A percentile compares a stretch with the other conserved stretches of the same genome.
phyloP scores from a whole-genome alignment of 805 yeast genomes.

The Nakazawaea laoshanensis region DNA sequence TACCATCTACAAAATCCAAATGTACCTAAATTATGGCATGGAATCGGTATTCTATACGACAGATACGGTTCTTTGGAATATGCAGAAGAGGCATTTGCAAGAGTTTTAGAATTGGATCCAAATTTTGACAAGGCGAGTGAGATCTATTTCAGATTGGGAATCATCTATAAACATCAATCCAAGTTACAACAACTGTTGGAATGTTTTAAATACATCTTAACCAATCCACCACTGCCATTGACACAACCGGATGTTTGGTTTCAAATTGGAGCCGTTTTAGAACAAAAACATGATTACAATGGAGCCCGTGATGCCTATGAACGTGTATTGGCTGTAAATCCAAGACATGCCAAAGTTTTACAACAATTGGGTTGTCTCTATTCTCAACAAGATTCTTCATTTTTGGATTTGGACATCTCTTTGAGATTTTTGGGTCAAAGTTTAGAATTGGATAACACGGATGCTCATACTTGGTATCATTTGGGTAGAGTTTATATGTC shows the following conservation, averaged over 20 bases:
- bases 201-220: conserved; percentile 86
- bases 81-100: conserved; percentile 97
- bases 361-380: conserved; percentile 95
- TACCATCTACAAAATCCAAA: conserved; percentile 87
- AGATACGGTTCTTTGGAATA: conserved; percentile 93
- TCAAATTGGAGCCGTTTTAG: conserved; percentile 93
- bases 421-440: conserved; percentile 77
- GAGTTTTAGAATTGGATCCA: conserved; percentile 93
- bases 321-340: conserved; percentile 80
- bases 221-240: conserved; percentile 90
- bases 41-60: conserved; percentile 93
- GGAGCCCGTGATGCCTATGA: conserved; percentile 95
- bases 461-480: conserved; percentile 97
- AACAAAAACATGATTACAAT: conserved; percentile 84
- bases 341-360: conserved; percentile 90
- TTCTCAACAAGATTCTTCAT: conserved; percentile 60
- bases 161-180: conserved; percentile 91
- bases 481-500: conserved; percentile 97
- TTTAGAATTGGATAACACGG: conserved; percentile 79
- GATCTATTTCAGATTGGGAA: conserved; percentile 92
- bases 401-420: conserved; percentile 80
- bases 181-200: conserved; percentile 83
- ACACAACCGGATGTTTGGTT: conserved; percentile 98
- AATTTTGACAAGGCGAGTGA: conserved; percentile 94
- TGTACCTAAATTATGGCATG: conserved; percentile 97